phyloP scores from a whole-genome alignment of 768 basidiomycete genomes.

The Artomyces pyxidatus region DNA sequence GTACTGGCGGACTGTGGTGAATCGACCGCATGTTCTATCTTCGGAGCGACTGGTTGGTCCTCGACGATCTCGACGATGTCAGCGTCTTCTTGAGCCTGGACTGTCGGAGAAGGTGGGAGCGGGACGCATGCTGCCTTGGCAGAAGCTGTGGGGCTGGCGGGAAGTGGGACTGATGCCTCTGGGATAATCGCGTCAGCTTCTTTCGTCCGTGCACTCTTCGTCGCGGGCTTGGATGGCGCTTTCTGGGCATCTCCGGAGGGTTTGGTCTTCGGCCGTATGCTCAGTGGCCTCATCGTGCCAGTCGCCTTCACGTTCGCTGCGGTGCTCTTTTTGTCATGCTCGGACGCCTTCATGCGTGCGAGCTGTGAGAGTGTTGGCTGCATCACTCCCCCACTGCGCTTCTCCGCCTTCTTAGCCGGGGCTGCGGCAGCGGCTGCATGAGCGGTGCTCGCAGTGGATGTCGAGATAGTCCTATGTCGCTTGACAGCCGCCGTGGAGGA shows the following conservation, averaged over 20 bases:
- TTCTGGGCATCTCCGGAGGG: not conserved
- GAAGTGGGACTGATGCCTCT: not conserved
- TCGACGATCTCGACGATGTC: not conserved
- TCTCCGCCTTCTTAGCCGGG: slow-evolving; percentile 2
- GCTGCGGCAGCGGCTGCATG: not conserved
- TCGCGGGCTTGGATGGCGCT: not conserved
- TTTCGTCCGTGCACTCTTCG: not conserved
- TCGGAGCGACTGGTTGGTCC: not conserved
- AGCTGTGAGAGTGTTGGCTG: slow-evolving; percentile 17
- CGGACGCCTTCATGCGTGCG: slow-evolving; percentile 13
- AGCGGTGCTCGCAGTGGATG: not conserved
- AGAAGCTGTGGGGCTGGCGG: not conserved
- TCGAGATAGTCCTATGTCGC: no score
- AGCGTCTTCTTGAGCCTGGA: not conserved
- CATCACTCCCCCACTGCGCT: slow-evolving; percentile 11
- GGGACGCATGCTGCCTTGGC: slow-evolving; percentile 3
- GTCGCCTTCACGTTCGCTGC: not conserved
- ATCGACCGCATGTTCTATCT: not conserved
- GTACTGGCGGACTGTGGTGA: not conserved
- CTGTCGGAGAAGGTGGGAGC: slow-evolving; percentile 8
- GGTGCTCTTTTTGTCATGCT: slow-evolving; percentile 5
- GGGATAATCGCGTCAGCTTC: not conserved
- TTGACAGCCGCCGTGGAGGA: no score
- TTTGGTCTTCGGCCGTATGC: slow-evolving; percentile 5
- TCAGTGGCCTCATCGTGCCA: not conserved